Conservation (phyloP, 2,329 filamentous ascomycete genomes). For the Sclerotinia spermophila region DNA sequence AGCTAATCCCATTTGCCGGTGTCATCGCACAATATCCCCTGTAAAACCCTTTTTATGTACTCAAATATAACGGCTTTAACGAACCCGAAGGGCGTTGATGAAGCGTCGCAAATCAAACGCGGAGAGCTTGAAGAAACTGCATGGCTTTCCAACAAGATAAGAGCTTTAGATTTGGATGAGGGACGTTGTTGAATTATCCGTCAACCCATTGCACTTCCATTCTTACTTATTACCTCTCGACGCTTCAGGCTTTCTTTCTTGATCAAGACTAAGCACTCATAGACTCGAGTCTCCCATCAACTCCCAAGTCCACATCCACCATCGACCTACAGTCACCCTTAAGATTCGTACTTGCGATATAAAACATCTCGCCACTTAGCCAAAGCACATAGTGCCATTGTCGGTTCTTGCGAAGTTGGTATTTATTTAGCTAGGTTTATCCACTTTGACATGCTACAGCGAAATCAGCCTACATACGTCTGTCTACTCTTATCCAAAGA, state of each 20-base stretch:
- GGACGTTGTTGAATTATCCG: not conserved
- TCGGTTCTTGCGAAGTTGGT: not conserved
- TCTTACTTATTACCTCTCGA: not conserved
- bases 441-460: not conserved
- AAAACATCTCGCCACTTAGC: not conserved
- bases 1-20: not conserved
- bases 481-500: not conserved
- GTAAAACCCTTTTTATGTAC: not conserved
- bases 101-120: not conserved
- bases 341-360: not conserved
- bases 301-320: not conserved
- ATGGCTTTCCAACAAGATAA: not conserved
- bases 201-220: not conserved
- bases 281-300: not conserved
- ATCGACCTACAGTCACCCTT: not conserved
- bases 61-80: not conserved
- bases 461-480: not conserved
- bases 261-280: not conserved
- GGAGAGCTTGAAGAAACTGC: not conserved
- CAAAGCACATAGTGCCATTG: not conserved
- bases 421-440: not conserved
- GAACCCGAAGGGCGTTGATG: no score
- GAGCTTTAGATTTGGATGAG: not conserved
- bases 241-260: not conserved
- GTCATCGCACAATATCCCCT: no score